Percentiles rank a stretch among this genome's conserved stretches.
Conservation (phyloP, 768 basidiomycete species). For the Agaricus sinodeliciosus region DNA sequence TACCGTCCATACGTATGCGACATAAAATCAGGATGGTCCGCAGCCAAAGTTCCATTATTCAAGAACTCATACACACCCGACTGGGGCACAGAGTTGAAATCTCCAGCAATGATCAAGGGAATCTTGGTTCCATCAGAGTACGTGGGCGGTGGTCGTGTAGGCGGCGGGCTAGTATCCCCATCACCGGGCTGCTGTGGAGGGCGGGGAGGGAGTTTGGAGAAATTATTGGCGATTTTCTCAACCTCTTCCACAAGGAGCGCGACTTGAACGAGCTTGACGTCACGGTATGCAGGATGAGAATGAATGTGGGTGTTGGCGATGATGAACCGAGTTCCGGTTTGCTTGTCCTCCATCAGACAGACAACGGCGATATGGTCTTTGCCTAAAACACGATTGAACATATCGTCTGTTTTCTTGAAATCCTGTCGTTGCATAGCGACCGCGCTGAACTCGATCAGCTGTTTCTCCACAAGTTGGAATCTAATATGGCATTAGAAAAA, state of each 20-base stretch:
- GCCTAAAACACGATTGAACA: constrained; percentile 97
- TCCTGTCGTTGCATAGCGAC: constrained; percentile 90
- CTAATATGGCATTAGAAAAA: constrained; percentile 31
- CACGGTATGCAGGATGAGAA: constrained; percentile 89
- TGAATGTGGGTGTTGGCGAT: constrained; percentile 88
- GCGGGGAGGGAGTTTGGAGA: constrained; percentile 74
- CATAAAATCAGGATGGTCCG: constrained; percentile 89
- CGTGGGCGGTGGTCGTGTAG: constrained; percentile 48
- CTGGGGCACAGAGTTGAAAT: constrained; percentile 85
- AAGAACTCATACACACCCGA: constrained; percentile 93
- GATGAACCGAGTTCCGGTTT: constrained; percentile 82
- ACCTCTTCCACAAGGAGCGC: constrained; percentile 89
- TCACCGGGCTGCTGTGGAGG: constrained; percentile 24
- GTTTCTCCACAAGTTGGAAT: constrained; percentile 89
- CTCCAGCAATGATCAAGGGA: constrained; percentile 87
- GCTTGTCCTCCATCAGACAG: constrained; percentile 78
- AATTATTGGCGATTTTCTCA: constrained; percentile 80
- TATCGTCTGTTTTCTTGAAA: constrained; percentile 96
- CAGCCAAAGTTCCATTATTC: constrained; percentile 57
- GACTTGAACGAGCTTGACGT: constrained; percentile 97
- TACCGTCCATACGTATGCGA: constrained; percentile 86
- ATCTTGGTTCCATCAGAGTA: constrained; percentile 87
- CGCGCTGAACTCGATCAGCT: constrained; percentile 88
- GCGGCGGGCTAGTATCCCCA: constrained; percentile 11
- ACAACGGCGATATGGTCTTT: constrained; percentile 92